Evolutionary conservation across 73 alveolate genomes (phyloP).

Genomic region (Paramecium primaurelia): DNA sequence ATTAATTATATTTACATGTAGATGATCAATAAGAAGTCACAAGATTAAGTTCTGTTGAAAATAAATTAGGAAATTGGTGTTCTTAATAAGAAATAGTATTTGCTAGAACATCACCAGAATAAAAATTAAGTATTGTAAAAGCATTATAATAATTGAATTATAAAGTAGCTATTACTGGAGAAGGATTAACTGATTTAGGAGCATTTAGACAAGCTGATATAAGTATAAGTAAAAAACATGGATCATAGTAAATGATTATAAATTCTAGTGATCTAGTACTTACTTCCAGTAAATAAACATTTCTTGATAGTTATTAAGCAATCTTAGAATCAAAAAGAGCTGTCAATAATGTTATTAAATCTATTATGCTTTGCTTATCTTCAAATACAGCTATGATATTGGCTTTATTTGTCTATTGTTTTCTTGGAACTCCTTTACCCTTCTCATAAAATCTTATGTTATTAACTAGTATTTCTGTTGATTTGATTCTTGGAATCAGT

Average conservation of each 20-base stretch:
- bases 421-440: slow-evolving; percentile 18
- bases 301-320: not conserved
- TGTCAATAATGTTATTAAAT: slow-evolving; percentile 11
- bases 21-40: slow-evolving; percentile 8
- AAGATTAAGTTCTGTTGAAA: slow-evolving; percentile 13
- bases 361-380: slow-evolving; percentile 8
- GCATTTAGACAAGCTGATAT: slow-evolving; percentile 27
- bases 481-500: slow-evolving; percentile 13
- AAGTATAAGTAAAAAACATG: not conserved
- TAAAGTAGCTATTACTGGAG: slow-evolving; percentile 40
- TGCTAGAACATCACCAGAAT: slow-evolving; percentile 38
- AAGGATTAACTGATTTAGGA: slow-evolving; percentile 50
- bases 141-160: not conserved
- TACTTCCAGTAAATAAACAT: slow-evolving; percentile 5
- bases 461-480: slow-evolving; percentile 1
- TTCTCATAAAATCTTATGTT: slow-evolving; percentile 13
- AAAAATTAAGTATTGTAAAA: not conserved
- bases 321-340: slow-evolving; percentile 27
- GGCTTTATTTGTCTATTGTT: not conserved
- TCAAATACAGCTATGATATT: slow-evolving; percentile 31
- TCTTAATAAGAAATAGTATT: not conserved
- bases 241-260: not conserved
- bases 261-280: slow-evolving; percentile 19
- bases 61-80: slow-evolving; percentile 37
- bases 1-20: not conserved